Conservation (phyloP, 2,329 filamentous ascomycete species). For the Botrytis aclada region DNA sequence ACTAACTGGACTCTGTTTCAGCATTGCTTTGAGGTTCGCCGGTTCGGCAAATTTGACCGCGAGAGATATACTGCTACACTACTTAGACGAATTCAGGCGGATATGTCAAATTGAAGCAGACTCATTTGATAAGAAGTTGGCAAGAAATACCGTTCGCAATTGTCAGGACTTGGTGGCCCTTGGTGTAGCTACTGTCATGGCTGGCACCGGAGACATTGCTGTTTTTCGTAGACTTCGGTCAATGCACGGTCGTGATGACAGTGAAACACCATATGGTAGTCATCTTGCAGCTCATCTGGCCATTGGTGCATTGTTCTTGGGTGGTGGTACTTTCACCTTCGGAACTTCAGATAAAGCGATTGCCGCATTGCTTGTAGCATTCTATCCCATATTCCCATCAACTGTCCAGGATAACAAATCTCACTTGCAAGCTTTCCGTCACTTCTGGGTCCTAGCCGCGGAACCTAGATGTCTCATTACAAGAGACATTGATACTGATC, state of each 20-base stretch:
- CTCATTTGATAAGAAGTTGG: conserved; percentile 77
- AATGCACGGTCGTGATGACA: conserved; percentile 81
- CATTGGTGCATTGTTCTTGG: conserved; percentile 85
- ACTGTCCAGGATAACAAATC: conserved; percentile 90
- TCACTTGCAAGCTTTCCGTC: conserved; percentile 92
- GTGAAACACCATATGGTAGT: conserved; percentile 85
- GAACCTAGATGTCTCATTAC: conserved; percentile 86
- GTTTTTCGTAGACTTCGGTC: conserved; percentile 82
- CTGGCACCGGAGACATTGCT: conserved; percentile 84
- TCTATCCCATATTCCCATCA: conserved; percentile 90
- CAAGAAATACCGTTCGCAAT: conserved; percentile 79
- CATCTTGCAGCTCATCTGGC: conserved; percentile 92
- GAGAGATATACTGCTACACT: conserved; percentile 76
- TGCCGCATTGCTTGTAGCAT: conserved; percentile 80
- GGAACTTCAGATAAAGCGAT: conserved; percentile 84
- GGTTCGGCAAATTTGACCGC: conserved; percentile 68
- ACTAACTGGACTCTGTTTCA: conserved; percentile 82
- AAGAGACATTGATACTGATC: conserved; percentile 79
- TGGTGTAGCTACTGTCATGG: conserved; percentile 85
- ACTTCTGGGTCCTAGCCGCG: conserved; percentile 93
- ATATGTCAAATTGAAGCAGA: conserved; percentile 59
- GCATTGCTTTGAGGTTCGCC: conserved; percentile 69
- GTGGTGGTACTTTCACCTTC: conserved; percentile 88
- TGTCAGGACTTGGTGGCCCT: conserved; percentile 87
- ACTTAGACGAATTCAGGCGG: conserved; percentile 82